Conservation (phyloP, 495 filamentous ascomycete genomes). For the Poronia punctata region DNA sequence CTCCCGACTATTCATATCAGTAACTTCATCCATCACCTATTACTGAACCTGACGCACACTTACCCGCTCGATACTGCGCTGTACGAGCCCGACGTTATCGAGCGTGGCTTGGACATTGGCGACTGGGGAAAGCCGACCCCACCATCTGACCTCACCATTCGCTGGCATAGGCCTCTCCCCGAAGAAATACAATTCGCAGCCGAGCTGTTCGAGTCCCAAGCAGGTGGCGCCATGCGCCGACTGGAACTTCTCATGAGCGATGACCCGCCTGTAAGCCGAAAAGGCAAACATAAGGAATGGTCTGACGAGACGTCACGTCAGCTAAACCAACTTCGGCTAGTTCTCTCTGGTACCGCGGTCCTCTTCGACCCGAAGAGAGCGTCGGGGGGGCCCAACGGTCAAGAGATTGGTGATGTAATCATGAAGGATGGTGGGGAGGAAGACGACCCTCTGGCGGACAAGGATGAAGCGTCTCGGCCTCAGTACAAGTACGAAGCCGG, state of each 20-base stretch:
- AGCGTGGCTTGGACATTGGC: conserved; percentile 47
- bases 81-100: conserved; percentile 61
- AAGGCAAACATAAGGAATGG: conserved; percentile 96
- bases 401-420: conserved; percentile 32
- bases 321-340: conserved; percentile 73
- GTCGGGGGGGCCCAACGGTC: conserved; percentile 36
- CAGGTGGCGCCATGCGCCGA: conserved; percentile 47
- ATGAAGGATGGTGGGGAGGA: conserved; percentile 46
- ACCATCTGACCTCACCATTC: conserved; percentile 68
- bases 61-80: conserved; percentile 85
- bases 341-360: conserved; percentile 79
- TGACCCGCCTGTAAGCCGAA: conserved; percentile 77
- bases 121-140: conserved; percentile 74
- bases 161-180: conserved; percentile 79
- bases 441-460: conserved; percentile 56
- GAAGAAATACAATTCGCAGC: conserved; percentile 84
- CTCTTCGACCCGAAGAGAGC: conserved; percentile 77
- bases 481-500: conserved; percentile 81
- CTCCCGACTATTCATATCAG: conserved; percentile 92
- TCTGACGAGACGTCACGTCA: conserved; percentile 92
- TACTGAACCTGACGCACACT: conserved; percentile 91
- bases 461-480: conserved; percentile 75
- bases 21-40: conserved; percentile 95
- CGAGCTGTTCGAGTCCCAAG: conserved; percentile 75
- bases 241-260: conserved; percentile 71